Percentiles rank a stretch among this genome's conserved stretches.
These are phyloP conservation scores for Forsythia suspensa DNA, from an alignment of 257 asterid genomes.

Conservation along the genomic window DNA sequence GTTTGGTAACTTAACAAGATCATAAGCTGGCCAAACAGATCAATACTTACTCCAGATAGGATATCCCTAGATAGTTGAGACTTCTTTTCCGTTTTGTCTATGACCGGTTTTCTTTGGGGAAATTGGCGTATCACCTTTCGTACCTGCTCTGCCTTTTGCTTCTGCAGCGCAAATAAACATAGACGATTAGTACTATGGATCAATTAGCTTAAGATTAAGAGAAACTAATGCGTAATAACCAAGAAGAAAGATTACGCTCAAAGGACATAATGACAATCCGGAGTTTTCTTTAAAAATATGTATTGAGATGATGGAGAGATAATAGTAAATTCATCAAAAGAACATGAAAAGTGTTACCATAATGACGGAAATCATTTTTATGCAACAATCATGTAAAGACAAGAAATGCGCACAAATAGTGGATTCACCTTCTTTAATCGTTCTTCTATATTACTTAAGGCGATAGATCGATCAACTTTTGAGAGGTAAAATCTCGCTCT, in stretches of 20 bases:
- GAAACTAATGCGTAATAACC: background rate
- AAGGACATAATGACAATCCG: background rate
- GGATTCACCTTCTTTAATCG: conserved; percentile 72
- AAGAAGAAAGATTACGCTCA: background rate
- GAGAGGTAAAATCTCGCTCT: conserved; percentile 82
- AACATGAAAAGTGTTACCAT: background rate
- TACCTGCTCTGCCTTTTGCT: conserved; percentile 58
- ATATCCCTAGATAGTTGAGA: conserved; percentile 58
- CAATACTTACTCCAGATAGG: conserved; percentile 63
- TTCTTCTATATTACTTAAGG: conserved; percentile 63
- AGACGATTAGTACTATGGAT: background rate
- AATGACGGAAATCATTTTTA: background rate
- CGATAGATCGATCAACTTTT: conserved; percentile 72
- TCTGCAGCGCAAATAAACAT: conserved; percentile 43
- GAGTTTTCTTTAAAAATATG: background rate
- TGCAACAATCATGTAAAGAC: background rate
- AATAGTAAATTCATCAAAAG: conserved; percentile 2
- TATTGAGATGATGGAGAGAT: background rate
- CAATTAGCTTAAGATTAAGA: background rate
- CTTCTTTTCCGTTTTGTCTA: conserved; percentile 38
- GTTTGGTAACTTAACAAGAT: background rate
- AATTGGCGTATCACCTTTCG: conserved; percentile 60
- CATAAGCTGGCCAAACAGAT: background rate
- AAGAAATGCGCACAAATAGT: background rate
- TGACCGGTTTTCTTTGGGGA: conserved; percentile 64